phyloP scores from a whole-genome alignment of 1,139 yeast genomes.

The Yamadazyma oceani region DNA sequence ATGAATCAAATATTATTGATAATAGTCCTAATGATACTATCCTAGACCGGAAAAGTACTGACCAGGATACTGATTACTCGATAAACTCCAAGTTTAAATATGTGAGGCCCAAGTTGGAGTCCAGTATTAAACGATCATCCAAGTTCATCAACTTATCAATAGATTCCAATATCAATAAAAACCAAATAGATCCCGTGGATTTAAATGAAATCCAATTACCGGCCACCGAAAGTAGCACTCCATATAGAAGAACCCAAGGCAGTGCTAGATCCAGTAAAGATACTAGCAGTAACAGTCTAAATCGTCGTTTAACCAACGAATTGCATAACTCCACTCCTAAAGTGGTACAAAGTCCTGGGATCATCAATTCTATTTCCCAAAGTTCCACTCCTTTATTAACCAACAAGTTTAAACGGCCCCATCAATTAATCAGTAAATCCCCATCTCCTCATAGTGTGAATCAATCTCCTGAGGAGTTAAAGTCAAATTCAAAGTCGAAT shows the following conservation, averaged over 20 bases:
- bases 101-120: slow-evolving; percentile 11
- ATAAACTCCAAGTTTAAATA: slow-evolving; percentile 7
- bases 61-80: slow-evolving; percentile 15
- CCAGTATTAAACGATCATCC: slow-evolving; percentile 45
- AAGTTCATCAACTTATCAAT: slow-evolving; percentile 50
- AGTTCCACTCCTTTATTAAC: slow-evolving; percentile 15
- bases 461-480: slow-evolving; percentile 4
- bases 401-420: slow-evolving; percentile 49
- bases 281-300: background rate
- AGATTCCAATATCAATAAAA: slow-evolving; percentile 24
- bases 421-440: slow-evolving; percentile 45
- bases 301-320: slow-evolving; percentile 5
- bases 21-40: background rate
- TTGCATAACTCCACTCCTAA: slow-evolving; percentile 10
- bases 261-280: background rate
- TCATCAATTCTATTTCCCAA: slow-evolving; percentile 10
- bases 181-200: slow-evolving; percentile 6
- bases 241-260: slow-evolving; percentile 4
- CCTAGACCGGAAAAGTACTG: slow-evolving; percentile 13
- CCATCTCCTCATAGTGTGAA: slow-evolving; percentile 35
- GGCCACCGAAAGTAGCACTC: slow-evolving; percentile 11
- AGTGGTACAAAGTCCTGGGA: slow-evolving; percentile 9
- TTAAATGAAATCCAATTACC: slow-evolving; percentile 4
- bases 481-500: slow-evolving; percentile 9
- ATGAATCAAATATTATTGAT: background rate